Evolutionary conservation across 768 basidiomycete species (phyloP), one percentile per base, ranked within the genome.

Genomic region (Rubroboletus satanas): DNA sequence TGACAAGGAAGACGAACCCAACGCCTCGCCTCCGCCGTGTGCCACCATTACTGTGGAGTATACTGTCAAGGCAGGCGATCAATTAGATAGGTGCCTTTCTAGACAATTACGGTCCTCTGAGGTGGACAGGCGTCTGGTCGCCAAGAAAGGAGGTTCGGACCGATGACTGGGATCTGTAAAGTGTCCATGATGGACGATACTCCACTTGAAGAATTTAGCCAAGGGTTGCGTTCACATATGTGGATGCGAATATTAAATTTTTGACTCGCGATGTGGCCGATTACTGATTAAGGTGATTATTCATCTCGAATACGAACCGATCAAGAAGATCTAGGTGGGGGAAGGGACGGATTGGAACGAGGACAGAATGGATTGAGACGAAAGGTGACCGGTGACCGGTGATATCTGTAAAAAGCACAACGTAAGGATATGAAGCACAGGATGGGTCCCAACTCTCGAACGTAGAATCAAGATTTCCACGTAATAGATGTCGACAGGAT

Each of bases 281-380:
- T 55, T 33, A 15, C 54, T 55, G 45, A 36, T 55, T 52, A 62
- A 53, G 55, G 53, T 15, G 14, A 58, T 49, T 51, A 37, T 65
- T 57, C 54, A 65, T 64, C 38, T 56, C 29, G 23, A 52, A 45
- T 2, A 14, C n/a, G 42, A 11, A 33, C 51, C 54, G 57, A 60
- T 59, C 61, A 53, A 38, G 52, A 62, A 45, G 51, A 55, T 57
- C 53, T 46, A 11, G 42, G 54, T 7, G 45, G 35, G n/a, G 36
- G 31, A 26, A 50, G 12, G 28, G 18, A 44, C 28, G 21, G 42
- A 45, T 28, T 52, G 48, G 39, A 49, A 49, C 12, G 15, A 52
- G 28, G 31, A 33, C 32, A 8, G 35, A 18, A 38, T 48, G 60
- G 7, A 21, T 43, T 32, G 49, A 39, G 38, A 17, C 29, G 11